Percentiles rank a stretch among this genome's conserved stretches.
Conservation (phyloP, 177 flowering plant genomes). For the Vitis hybrid region DNA sequence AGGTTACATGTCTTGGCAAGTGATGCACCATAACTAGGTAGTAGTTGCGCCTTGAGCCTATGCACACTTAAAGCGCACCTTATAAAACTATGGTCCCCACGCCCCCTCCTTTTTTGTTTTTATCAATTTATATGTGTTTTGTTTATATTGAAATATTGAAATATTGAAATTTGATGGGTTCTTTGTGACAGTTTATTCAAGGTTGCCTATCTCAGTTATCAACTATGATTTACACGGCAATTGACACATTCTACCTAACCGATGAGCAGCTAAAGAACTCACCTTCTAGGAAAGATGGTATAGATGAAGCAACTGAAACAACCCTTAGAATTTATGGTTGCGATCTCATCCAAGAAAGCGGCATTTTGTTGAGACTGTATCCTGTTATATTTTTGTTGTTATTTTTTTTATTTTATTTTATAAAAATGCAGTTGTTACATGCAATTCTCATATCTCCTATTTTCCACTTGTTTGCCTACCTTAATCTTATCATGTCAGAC, state of each 20-base stretch:
- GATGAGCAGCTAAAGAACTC: constrained; percentile 74
- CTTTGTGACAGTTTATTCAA: too few species aligned
- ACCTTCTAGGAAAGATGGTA: constrained; percentile 67
- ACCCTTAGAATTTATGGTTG: constrained; percentile 89
- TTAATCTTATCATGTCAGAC: constrained; percentile 43
- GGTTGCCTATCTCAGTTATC: too few species aligned
- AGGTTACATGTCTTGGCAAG: too few species aligned
- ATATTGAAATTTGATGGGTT: too few species aligned
- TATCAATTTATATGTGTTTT: too few species aligned
- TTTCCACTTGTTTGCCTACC: constrained; percentile 5
- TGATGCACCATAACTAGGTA: too few species aligned
- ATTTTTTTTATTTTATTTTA: not conserved
- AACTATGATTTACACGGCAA: constrained; percentile 73
- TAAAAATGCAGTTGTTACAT: not conserved
- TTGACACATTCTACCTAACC: constrained; percentile 84
- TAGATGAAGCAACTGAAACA: constrained; percentile 71
- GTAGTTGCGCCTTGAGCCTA: too few species aligned
- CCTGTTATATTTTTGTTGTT: constrained; percentile 12
- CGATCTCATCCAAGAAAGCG: constrained; percentile 92
- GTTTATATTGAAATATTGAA: too few species aligned
- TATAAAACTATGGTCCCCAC: too few species aligned
- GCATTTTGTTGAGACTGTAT: constrained; percentile 85
- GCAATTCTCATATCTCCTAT: not conserved
- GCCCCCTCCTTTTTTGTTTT: too few species aligned
- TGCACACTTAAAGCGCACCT: too few species aligned